phyloP scores from a whole-genome alignment of 176 grass and related monocot genomes.

The Otatea glauca region DNA sequence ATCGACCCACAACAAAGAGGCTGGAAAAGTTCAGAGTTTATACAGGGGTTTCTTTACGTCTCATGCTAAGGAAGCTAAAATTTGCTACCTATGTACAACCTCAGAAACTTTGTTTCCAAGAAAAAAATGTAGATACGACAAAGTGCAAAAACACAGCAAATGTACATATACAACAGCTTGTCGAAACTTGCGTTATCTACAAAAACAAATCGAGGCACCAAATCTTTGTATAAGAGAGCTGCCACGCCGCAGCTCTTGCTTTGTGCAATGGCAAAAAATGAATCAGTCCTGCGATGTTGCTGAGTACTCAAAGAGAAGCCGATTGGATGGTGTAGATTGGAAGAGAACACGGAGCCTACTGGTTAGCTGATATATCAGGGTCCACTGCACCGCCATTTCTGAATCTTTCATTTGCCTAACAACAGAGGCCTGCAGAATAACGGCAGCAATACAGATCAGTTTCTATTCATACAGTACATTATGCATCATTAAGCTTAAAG shows the following conservation, averaged over 20 bases:
- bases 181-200: slow-evolving; percentile 54
- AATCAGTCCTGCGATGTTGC: slow-evolving; percentile 79
- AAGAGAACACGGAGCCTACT: slow-evolving; percentile 92
- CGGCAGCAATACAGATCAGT: background rate
- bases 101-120: slow-evolving; percentile 54
- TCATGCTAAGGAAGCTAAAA: slow-evolving; percentile 22
- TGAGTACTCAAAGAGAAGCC: slow-evolving; percentile 97
- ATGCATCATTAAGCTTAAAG: slow-evolving; percentile 21
- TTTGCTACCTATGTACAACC: slow-evolving; percentile 72
- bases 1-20: background rate
- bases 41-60: slow-evolving; percentile 38
- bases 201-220: slow-evolving; percentile 34
- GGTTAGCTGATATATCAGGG: slow-evolving; percentile 81
- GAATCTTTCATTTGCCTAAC: slow-evolving; percentile 99
- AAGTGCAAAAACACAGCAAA: slow-evolving; percentile 34
- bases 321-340: slow-evolving; percentile 92
- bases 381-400: slow-evolving; percentile 98
- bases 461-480: background rate
- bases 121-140: slow-evolving; percentile 56
- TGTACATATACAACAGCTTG: slow-evolving; percentile 45
- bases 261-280: slow-evolving; percentile 29
- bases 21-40: background rate
- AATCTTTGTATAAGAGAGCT: slow-evolving; percentile 29
- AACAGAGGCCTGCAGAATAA: slow-evolving; percentile 77
- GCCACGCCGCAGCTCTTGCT: background rate